A percentile compares a stretch with the other conserved stretches of the same genome.
These are phyloP conservation scores for Alliaria petiolata DNA, from an alignment of 345 rosid species.

Conservation along the genomic window DNA sequence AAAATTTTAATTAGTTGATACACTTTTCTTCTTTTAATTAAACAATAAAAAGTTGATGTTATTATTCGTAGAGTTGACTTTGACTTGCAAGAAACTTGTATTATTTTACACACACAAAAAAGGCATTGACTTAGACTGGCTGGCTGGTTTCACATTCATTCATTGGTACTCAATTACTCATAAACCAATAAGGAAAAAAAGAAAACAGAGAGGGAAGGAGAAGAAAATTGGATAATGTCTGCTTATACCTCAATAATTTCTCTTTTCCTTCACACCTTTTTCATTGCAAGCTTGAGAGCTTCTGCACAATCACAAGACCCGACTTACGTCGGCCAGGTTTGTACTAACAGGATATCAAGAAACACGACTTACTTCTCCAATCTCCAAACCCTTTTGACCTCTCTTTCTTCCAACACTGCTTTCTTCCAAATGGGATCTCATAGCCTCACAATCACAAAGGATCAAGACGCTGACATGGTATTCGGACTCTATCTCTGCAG, in stretches of 20 bases:
- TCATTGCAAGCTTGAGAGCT: constrained; percentile 7
- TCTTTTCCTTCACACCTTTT: constrained; percentile 7
- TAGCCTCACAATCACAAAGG: constrained; percentile 25
- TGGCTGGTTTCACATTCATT: background rate
- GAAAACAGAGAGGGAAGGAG: background rate
- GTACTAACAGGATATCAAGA: background rate
- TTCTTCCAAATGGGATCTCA: constrained; percentile 21
- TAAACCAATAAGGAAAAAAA: background rate
- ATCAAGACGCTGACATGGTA: constrained; percentile 7
- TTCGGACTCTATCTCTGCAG: constrained; percentile 40
- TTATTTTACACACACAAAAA: background rate
- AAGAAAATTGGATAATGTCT: constrained; percentile 21
- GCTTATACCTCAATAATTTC: background rate
- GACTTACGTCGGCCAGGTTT: background rate
- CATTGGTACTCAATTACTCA: background rate
- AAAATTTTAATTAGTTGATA: background rate
- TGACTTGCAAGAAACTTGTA: background rate
- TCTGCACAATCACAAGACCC: constrained; percentile 21
- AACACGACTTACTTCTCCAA: constrained; percentile 30
- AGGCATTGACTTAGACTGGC: background rate
- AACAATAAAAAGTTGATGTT: background rate
- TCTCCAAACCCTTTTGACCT: constrained; percentile 27
- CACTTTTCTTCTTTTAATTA: background rate
- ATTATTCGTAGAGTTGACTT: background rate
- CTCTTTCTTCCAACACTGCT: constrained; percentile 18